Base-by-base conservation (phyloP, 768 basidiomycete genomes). In the Naganishia antarctica region DNA sequence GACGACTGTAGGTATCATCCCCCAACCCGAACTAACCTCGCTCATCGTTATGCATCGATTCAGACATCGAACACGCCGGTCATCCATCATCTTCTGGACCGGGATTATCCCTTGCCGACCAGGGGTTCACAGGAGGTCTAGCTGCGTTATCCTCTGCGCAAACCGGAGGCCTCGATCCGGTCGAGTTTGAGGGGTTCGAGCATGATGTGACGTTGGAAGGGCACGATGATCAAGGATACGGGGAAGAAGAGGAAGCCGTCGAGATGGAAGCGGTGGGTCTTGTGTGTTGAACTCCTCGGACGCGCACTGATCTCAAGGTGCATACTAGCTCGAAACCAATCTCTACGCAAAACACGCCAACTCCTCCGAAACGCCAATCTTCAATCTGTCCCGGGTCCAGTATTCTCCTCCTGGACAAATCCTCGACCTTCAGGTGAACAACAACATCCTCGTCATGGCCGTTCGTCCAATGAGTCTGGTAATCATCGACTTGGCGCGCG, bases 171-270 rank as follows among this genome's bases (percentile, higher is more conserved):
- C 73, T 84, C 25, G 85, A 86, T 3, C 81, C 83, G 29, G 78
- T 92, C 25, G 84, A 87, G 61, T 92, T 88, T 70, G 88, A 94
- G 73, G 92, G 91, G 11, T 97, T 91, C 72, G 92, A 97, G 76
- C 84, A 84, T 23, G 85, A 85, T 21, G 83, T 85, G 1, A 82
- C 72, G 43, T 44, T 32, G 4, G 21, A 13, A 37, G 58, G 34
- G 25, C 4, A 8, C 8, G 65, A 46, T 13, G 65, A 59, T n/a
- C 44, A 66, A 3, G 61, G 32, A 28, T 58, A 68, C 16, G 49
- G 18, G 2, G 78, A 82, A 62, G 83, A 82, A 4, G 70, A 69
- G 37, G 66, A 70, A 28, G 67, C 64, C 81, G 83, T 71, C 84
- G 85, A 75, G 71, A 76, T 65, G 77, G 79, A 66, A 80, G 80